Evolutionary conservation across 441 rosid genomes (phyloP).

Genomic region (Aleurites moluccanus): DNA sequence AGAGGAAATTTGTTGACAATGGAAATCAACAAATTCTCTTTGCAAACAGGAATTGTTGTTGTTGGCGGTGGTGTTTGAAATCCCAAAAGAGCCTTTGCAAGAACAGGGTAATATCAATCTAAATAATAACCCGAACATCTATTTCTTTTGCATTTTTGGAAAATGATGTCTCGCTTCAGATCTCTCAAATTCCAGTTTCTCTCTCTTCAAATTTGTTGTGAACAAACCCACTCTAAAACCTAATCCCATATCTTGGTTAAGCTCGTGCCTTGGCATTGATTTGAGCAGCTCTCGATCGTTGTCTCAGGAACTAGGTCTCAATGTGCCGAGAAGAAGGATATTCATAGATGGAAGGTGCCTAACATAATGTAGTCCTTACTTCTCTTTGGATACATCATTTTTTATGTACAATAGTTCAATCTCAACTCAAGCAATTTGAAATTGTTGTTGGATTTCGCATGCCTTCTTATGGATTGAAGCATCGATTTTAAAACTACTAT

Average conservation of each 20-base stretch:
- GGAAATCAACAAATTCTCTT: constrained; percentile 36
- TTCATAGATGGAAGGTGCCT: constrained; percentile 26
- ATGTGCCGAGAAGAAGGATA: constrained; percentile 71
- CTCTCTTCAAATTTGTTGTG: constrained; percentile 51
- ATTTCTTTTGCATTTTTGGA: constrained; percentile 6
- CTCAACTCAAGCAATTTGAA: constrained; percentile 16
- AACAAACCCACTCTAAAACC: constrained; percentile 51
- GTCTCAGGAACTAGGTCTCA: constrained; percentile 77
- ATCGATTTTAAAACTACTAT: not conserved
- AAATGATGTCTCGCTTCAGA: constrained; percentile 75
- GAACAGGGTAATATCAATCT: constrained; percentile 64
- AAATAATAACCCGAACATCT: constrained; percentile 31
- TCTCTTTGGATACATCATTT: constrained; percentile 19
- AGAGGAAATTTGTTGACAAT: constrained; percentile 39
- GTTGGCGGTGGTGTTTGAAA: too few relatives aligned
- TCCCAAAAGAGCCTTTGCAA: too few relatives aligned
- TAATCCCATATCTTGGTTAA: constrained; percentile 51
- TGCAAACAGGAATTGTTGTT: too few relatives aligned
- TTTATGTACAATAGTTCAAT: constrained; percentile 3
- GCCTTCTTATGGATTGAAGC: constrained; percentile 17
- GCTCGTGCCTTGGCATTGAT: too few relatives aligned
- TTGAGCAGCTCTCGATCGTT: too few relatives aligned
- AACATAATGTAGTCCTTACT: constrained; percentile 13
- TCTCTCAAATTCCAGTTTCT: constrained; percentile 59
- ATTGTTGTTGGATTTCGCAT: too few relatives aligned